Base-by-base conservation (phyloP, 305 asterid species). In the Fraxinus angustifolia region DNA sequence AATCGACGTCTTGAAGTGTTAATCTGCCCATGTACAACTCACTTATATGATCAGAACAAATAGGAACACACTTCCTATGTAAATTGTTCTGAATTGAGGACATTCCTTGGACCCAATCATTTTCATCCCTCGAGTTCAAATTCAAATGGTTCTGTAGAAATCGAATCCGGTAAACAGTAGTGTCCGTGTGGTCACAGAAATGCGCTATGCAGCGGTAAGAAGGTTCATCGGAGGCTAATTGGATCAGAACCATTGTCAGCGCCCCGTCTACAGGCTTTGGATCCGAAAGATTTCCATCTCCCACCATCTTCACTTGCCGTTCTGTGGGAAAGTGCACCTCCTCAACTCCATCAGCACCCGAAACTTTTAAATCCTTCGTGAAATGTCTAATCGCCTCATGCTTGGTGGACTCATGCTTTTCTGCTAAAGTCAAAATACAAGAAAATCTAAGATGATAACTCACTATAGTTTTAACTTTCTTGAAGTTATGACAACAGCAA, bases 331-430 rank as follows among this genome's bases (percentile, higher is more conserved):
- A 95, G 82, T 87, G 60, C 10, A 78, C 73, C 71, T 85, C 83
- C 84, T 86, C 92, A 19, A 26, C 74, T 70, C 91, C 94, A 78
- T 89, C 76, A 11, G 6, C 28, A 81, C 78, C 82, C 11, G 30
- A 82, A 17, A 89, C 91, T 79, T 87, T 90, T 79, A 95, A 85
- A 87, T 93, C 99, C 87, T 92, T 95, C 0, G 97, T 89, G 85
- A 91, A 95, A 85, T 95, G 97, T 83, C 87, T 82, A 1, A 93
- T 91, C 3, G 97, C 77, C 79, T 93, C 98, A 0, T 81, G 84
- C 82, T 95, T 95, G 12, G 94, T 91, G 73, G 97, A 89, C 75
- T 95, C 98, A 23, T 95, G 99, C 85, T 95, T 95, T 83, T 91
- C 97, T 0, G 99, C 96, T 79, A 95, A 83, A 38, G 98, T 95